These are phyloP conservation scores for Borovskyia barvae DNA, from an alignment of 208 protist genomes.

Conservation along the genomic window DNA sequence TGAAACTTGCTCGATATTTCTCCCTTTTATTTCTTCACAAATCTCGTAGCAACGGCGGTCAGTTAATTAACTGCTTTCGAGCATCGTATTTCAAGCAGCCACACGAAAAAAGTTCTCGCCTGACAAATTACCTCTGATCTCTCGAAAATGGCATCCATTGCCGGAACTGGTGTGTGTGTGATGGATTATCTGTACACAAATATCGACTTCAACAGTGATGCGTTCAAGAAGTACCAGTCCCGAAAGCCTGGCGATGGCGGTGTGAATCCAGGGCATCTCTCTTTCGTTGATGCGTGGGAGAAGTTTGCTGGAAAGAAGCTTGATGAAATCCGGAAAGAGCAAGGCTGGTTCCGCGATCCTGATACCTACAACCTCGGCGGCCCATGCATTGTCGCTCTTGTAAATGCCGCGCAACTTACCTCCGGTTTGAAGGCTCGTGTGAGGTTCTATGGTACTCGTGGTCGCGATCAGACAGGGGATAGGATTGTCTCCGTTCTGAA, in stretches of 20 bases:
- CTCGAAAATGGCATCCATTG: constrained; percentile 28
- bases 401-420: constrained; percentile 22
- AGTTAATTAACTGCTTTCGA: too few relatives aligned
- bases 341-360: constrained; percentile 14
- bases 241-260: constrained; percentile 13
- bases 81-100: too few relatives aligned
- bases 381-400: constrained; percentile 19
- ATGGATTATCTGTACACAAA: constrained; percentile 34
- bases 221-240: constrained; percentile 29
- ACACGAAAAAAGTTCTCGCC: neutral
- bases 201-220: constrained; percentile 25
- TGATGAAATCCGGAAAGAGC: constrained; percentile 20
- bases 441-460: constrained; percentile 17
- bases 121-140: neutral
- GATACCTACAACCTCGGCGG: constrained; percentile 24
- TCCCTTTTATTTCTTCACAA: neutral
- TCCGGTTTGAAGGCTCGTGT: constrained; percentile 3
- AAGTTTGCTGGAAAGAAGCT: constrained; percentile 23
- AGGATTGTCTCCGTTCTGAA: constrained; percentile 13
- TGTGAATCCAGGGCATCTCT: constrained; percentile 18
- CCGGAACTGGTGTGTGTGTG: constrained; percentile 17
- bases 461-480: constrained; percentile 5
- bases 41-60: too few relatives aligned
- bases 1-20: neutral
- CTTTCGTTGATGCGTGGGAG: constrained; percentile 23